Base-by-base conservation (phyloP, 345 rosid genomes). In the Melaleuca alternifolia region DNA sequence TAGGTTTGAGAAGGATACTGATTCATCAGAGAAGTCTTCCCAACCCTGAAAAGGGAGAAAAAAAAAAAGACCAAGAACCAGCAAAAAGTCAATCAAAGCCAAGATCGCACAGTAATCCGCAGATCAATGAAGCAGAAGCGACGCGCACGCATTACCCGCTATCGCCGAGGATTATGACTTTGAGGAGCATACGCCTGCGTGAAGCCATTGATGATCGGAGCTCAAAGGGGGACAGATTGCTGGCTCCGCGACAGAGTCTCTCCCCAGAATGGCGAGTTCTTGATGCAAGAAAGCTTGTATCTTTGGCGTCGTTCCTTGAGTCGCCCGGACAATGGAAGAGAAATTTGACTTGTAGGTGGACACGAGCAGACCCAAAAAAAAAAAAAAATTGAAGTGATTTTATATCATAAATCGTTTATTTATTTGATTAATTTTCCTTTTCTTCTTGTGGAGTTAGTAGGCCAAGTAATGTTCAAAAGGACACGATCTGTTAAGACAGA, bases 21-120 rank as follows among this genome's bases (percentile, higher is more conserved):
- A 13, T 87, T 87, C 89, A 87, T 87, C 86, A 87, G 50, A 50
- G 89, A 87, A n/a, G 89, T 87, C 85, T 87, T 87, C 87, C 89
- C 89, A 10, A 87, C 89, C 89, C 89, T 87, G 84, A 81, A 84
- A 24, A 87, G 53, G 30, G 11, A 51, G 41, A 51, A 84, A 15
- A 28, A 71, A 84, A 75, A n/a, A 13, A 6, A 84, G 24, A 20
- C 6, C 5, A 61, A 50, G 48, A 76, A 15, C 44, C 24, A 87
- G 53, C 86, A 54, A 24, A 21, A 28, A 28, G 54, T 83, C 85
- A 83, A 41, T 51, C 61, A 37, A 28, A 33, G 61, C 85, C 37
- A 53, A 53, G 48, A 53, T 37, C 24, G 28, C 48, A 2, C 8
- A 30, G 48, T 5, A 53, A 83, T 53, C 50, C 50, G 33, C 54